Evolutionary conservation across 768 basidiomycete genomes (phyloP), one percentile per base, ranked within the genome.

Genomic region (Boletus speciosus): DNA sequence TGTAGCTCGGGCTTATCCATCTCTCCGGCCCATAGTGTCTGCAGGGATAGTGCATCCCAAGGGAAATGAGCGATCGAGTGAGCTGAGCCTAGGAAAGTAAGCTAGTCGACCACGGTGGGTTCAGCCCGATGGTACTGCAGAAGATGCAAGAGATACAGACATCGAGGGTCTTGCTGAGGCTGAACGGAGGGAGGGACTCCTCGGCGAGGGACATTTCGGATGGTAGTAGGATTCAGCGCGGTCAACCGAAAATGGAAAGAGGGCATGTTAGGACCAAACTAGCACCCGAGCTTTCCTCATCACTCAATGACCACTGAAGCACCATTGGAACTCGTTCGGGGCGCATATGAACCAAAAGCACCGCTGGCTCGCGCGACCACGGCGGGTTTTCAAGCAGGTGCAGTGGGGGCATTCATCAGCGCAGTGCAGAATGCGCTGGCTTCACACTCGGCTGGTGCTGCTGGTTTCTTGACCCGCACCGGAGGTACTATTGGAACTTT

Each of bases 401-500:
- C 73, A 38, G 78, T 88, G 49, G 87, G 87, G 21, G 77, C 83
- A 54, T 80, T 88, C 71, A 78, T 86, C 70, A 87, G 86, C 55
- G 74, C 82, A 34, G 77, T 82, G 48, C 91, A 92, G 74, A 95
- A 91, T 79, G 89, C 88, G 29, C 75, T 93, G 55, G 84, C 82
- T 41, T 79, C 74, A 59, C 93, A 92, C 73, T 80, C 82, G 38
- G 78, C 79, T 60, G 94, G 91, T 63, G 91, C 90, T 52, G 78
- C 85, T 73, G 94, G 94, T 61, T 83, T 97, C 71, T 67, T 94
- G 61, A 92, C 92, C 49, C 79, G 93, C 59, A 90, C 86, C 32
- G 93, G 93, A 54, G 84, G 89, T 34, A 91, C 93, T 4, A 92
- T 96, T 68, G 93, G 90, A 11, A 83, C 93, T 70, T 96, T 97